A percentile compares a stretch with the other conserved stretches of the same genome.
Evolutionary conservation across 345 rosid genomes (phyloP).

Genomic region (Raphanus sativus): DNA sequence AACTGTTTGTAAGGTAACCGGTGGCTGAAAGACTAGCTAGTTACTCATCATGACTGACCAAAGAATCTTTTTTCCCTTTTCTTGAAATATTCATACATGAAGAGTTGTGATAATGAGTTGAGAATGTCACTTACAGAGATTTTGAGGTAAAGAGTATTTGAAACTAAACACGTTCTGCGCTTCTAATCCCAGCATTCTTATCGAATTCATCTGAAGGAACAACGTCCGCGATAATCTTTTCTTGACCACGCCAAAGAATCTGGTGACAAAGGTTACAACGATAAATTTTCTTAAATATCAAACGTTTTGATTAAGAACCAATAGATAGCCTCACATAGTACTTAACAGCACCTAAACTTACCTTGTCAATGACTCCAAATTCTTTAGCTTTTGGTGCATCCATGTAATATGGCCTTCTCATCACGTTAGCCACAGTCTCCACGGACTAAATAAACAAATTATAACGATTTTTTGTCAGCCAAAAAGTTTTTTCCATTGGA

Average conservation of each 20-base stretch:
- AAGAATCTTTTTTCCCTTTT: neutral
- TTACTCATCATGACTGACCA: neutral
- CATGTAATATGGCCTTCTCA: constrained; percentile 71
- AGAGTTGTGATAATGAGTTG: neutral
- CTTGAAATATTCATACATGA: neutral
- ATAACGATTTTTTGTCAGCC: constrained; percentile 14
- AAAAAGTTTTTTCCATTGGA: neutral
- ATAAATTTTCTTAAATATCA: neutral
- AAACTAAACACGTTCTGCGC: constrained; percentile 39
- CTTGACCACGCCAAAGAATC: constrained; percentile 84
- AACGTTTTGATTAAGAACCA: neutral
- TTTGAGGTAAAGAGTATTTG: constrained; percentile 27
- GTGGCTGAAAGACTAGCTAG: neutral
- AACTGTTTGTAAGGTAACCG: neutral
- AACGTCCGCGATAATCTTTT: constrained; percentile 61
- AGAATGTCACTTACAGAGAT: constrained; percentile 34
- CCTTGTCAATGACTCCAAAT: constrained; percentile 82
- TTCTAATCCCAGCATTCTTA: constrained; percentile 59
- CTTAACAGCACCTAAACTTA: constrained; percentile 29
- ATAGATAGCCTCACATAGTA: neutral
- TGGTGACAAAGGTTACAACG: constrained; percentile 28
- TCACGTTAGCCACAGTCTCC: constrained; percentile 62
- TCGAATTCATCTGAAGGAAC: constrained; percentile 77
- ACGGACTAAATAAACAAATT: constrained; percentile 46
- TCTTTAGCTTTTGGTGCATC: constrained; percentile 66